These are phyloP conservation scores for Ajuga chamaepitys DNA, from an alignment of 257 asterid genomes.

Conservation along the genomic window DNA sequence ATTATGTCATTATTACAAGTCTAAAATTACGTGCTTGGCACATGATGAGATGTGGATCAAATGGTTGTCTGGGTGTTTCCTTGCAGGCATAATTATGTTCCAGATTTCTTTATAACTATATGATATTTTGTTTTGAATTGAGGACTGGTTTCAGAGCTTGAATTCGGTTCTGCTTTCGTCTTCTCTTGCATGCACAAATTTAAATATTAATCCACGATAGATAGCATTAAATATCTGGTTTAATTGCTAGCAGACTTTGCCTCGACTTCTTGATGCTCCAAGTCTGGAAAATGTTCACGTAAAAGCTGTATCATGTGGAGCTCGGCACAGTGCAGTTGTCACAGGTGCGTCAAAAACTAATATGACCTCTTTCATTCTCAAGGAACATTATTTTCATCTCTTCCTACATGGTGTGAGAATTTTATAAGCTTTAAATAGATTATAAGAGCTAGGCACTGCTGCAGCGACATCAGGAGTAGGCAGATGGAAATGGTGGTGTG, in stretches of 20 bases:
- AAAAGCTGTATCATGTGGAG: constrained; percentile 85
- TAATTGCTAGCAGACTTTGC: constrained; percentile 53
- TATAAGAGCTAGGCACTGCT: background rate
- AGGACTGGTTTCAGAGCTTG: background rate
- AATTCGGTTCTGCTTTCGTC: background rate
- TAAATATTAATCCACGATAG: background rate
- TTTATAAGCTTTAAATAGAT: background rate
- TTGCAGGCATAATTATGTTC: background rate
- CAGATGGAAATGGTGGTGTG: background rate
- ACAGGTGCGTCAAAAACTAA: constrained; percentile 43
- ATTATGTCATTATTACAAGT: background rate
- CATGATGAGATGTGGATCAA: background rate
- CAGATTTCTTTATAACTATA: background rate
- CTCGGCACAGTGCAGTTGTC: constrained; percentile 83
- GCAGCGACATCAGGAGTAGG: background rate
- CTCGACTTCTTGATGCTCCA: constrained; percentile 83
- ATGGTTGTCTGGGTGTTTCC: background rate
- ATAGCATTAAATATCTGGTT: background rate
- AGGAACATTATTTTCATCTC: too few species aligned
- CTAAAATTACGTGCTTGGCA: background rate
- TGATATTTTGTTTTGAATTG: background rate
- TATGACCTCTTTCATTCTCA: background rate
- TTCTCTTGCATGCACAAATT: background rate
- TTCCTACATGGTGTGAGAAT: background rate
- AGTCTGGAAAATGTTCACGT: constrained; percentile 72